Conservation (phyloP, 345 rosid species). For the Salix purpurea region DNA sequence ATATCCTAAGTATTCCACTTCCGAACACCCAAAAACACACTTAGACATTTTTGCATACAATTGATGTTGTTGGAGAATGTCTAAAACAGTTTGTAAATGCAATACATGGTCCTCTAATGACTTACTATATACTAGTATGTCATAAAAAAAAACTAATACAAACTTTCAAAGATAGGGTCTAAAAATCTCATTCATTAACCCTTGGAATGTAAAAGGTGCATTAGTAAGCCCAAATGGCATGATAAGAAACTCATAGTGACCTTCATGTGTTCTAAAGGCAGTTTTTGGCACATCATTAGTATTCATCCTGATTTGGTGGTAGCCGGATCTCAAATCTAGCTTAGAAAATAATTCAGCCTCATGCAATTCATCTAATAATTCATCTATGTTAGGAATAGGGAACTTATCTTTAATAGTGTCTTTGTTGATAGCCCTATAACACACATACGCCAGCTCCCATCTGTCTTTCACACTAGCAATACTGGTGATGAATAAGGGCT, state of each 20-base stretch:
- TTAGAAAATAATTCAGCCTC: neutral
- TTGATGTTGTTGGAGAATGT: neutral
- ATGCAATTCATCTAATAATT: neutral
- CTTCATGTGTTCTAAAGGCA: too few relatives aligned
- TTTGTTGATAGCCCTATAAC: neutral
- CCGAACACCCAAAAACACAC: neutral
- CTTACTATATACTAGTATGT: neutral
- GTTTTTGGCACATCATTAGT: too few relatives aligned
- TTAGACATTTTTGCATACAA: neutral
- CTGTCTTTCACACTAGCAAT: too few relatives aligned
- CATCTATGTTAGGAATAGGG: neutral
- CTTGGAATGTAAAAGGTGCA: too few relatives aligned
- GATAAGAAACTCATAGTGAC: neutral
- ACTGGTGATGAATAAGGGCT: neutral
- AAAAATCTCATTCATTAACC: too few relatives aligned
- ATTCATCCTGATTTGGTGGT: too few relatives aligned
- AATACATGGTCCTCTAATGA: too few relatives aligned
- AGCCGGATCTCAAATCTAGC: too few relatives aligned
- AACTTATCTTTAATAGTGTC: neutral
- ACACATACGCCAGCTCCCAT: neutral
- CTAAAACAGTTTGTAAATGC: neutral
- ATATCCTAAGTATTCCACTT: neutral
- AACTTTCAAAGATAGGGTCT: neutral
- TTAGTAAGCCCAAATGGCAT: too few relatives aligned
- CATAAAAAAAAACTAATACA: neutral